These are phyloP conservation scores for Globomyces sp. DNA, from an alignment of 371 early-diverging fungal genomes.

Conservation along the genomic window DNA sequence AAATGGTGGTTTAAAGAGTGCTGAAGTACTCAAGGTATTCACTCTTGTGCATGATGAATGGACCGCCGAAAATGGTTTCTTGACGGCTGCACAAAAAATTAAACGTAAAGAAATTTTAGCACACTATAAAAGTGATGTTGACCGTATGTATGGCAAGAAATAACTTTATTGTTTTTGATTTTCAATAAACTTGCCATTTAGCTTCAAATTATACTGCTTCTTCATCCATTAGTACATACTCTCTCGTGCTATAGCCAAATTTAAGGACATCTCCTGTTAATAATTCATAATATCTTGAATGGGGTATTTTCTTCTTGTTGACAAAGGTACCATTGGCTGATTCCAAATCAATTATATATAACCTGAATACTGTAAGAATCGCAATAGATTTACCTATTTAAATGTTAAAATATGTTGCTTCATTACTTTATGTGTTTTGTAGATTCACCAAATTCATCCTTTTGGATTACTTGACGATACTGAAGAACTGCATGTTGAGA, in stretches of 20 bases:
- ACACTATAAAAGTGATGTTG: constrained; percentile 60
- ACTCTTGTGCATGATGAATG: constrained; percentile 74
- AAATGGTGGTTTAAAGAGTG: constrained; percentile 58
- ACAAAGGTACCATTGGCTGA: constrained; percentile 89
- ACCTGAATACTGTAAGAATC: constrained; percentile 40
- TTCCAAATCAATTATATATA: constrained; percentile 92
- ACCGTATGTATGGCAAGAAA: constrained; percentile 38
- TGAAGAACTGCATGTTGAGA: constrained; percentile 90
- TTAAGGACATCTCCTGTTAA: constrained; percentile 76
- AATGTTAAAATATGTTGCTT: constrained; percentile 8
- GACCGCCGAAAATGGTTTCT: constrained; percentile 70
- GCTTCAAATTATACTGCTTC: constrained; percentile 33
- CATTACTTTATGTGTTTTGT: constrained; percentile 23
- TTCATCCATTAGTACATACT: constrained; percentile 85
- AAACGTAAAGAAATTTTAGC: constrained; percentile 77
- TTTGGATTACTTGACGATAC: constrained; percentile 60
- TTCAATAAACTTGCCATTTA: too few relatives aligned
- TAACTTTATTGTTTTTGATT: constrained; percentile 3
- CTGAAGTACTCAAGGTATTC: constrained; percentile 72
- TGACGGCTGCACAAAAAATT: constrained; percentile 90
- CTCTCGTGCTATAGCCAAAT: constrained; percentile 87
- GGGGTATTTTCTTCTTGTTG: constrained; percentile 72
- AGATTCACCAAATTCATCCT: constrained; percentile 24
- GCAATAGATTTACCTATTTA: not conserved
- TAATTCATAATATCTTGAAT: constrained; percentile 80